These are phyloP conservation scores for Aspergillus sojae DNA, from an alignment of 2,329 filamentous ascomycete genomes.

Conservation along the genomic window DNA sequence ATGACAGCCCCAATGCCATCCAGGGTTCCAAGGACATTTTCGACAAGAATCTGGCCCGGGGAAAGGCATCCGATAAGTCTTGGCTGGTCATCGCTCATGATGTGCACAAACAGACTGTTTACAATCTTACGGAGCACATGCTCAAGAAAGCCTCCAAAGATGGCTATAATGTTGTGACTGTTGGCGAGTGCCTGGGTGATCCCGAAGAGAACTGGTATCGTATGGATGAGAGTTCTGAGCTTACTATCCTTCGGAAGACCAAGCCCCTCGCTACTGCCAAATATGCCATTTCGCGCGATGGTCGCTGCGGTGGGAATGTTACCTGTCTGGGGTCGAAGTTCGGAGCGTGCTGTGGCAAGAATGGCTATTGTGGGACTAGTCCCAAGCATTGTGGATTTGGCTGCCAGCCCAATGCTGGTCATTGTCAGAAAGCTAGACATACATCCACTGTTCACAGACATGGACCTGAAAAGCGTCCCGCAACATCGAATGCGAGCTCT, in stretches of 20 bases:
- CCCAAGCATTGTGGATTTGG: conserved; percentile 34
- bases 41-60: conserved; percentile 33
- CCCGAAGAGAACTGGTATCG: conserved; percentile 45
- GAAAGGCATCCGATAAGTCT: conserved; percentile 32
- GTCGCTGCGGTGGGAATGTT: conserved; percentile 37
- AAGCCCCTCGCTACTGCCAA: conserved; percentile 5
- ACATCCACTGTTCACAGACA: not conserved
- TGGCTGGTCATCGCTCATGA: conserved; percentile 48
- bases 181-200: conserved; percentile 48
- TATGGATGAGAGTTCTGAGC: conserved; percentile 30
- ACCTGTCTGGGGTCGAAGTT: conserved; percentile 39
- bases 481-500: conserved; percentile 17
- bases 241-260: conserved; percentile 22
- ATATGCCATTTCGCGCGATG: conserved; percentile 30
- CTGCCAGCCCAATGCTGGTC: conserved; percentile 33
- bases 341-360: conserved; percentile 36
- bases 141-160: conserved; percentile 32
- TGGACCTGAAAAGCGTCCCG: not conserved
- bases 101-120: conserved; percentile 46
- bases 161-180: conserved; percentile 44
- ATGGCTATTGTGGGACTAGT: conserved; percentile 35
- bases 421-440: conserved; percentile 6
- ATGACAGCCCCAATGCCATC: conserved; percentile 40
- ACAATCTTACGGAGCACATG: conserved; percentile 47
- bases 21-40: conserved; percentile 46